A percentile compares a stretch with the other conserved stretches of the same genome.
These are phyloP conservation scores for Raffaelea albimanens DNA, from an alignment of 2,329 filamentous ascomycete species.

Conservation along the genomic window DNA sequence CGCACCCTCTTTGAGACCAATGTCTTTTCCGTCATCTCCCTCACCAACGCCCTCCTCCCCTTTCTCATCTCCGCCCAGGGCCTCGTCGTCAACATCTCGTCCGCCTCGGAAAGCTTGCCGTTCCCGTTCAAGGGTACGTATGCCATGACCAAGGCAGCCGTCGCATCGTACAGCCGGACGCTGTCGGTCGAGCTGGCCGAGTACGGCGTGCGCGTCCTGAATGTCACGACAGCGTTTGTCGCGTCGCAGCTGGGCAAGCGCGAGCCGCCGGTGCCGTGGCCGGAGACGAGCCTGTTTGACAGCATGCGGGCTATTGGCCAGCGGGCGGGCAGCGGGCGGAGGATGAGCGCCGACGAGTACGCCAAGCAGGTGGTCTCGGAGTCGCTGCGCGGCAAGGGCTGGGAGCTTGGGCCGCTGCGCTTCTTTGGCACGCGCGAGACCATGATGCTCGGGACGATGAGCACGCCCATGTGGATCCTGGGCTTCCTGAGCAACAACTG, in stretches of 20 bases:
- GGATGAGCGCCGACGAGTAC: conserved; percentile 18
- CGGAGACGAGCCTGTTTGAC: conserved; percentile 34
- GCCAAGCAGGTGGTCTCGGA: conserved; percentile 11
- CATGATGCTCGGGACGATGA: conserved; percentile 10
- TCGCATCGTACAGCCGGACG: conserved; percentile 41
- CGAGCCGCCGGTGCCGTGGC: conserved; percentile 33
- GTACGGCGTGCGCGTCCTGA: conserved; percentile 45
- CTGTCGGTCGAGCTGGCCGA: conserved; percentile 43
- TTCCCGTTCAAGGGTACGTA: conserved; percentile 44
- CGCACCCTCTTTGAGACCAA: conserved; percentile 47
- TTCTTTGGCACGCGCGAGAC: conserved; percentile 12
- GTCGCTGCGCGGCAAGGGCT: conserved; percentile 8
- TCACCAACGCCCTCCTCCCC: conserved; percentile 38
- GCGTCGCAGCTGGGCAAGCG: conserved; percentile 36
- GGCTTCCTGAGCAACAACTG: conserved; percentile 11
- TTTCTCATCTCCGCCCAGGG: conserved; percentile 39
- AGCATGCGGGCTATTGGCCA: conserved; percentile 22
- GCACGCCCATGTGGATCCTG: conserved; percentile 12
- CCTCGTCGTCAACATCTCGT: conserved; percentile 46
- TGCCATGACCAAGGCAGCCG: conserved; percentile 44
- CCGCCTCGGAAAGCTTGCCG: conserved; percentile 36
- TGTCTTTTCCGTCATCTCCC: conserved; percentile 46
- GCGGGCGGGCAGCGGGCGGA: conserved; percentile 15
- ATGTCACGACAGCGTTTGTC: conserved; percentile 35
- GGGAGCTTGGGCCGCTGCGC: conserved; percentile 10